Percentiles rank a stretch among this genome's conserved stretches.
Evolutionary conservation across 129 eudicot species (phyloP).

Genomic region (Solidago caesia): DNA sequence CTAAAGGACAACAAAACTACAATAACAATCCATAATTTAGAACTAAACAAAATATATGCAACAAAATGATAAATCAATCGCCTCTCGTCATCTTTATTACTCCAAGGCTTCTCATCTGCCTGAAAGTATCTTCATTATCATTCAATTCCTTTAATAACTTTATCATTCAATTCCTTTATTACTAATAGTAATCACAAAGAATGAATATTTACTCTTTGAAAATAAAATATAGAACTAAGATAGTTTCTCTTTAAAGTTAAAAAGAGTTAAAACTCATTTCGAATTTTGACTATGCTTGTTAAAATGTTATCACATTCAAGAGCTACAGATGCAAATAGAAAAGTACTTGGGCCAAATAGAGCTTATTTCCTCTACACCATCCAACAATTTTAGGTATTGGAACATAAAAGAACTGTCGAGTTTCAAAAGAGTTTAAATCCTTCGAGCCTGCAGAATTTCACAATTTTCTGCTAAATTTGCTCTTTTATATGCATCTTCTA

Average conservation of each 20-base stretch:
- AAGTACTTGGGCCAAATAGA: neutral
- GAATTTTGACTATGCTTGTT: neutral
- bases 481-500: constrained; percentile 14
- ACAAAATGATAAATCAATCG: neutral
- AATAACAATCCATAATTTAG: constrained; percentile 22
- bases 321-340: neutral
- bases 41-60: constrained; percentile 26
- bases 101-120: too few relatives aligned
- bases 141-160: too few relatives aligned
- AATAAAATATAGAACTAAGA: too few relatives aligned
- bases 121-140: too few relatives aligned
- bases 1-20: constrained; percentile 85
- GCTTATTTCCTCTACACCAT: constrained; percentile 25
- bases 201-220: too few relatives aligned
- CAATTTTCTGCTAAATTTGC: constrained; percentile 17
- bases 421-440: constrained; percentile 17
- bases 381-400: constrained; percentile 16
- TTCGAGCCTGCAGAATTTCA: constrained; percentile 18
- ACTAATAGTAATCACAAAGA: too few relatives aligned
- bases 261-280: neutral
- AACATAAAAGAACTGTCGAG: constrained; percentile 20
- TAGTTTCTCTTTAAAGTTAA: too few relatives aligned
- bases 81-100: too few relatives aligned
- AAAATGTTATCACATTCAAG: constrained; percentile 7
- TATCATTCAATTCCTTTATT: too few relatives aligned